These are phyloP conservation scores for Trichosporon inkin DNA, from an alignment of 1,284 basidiomycete genomes.

Conservation along the genomic window DNA sequence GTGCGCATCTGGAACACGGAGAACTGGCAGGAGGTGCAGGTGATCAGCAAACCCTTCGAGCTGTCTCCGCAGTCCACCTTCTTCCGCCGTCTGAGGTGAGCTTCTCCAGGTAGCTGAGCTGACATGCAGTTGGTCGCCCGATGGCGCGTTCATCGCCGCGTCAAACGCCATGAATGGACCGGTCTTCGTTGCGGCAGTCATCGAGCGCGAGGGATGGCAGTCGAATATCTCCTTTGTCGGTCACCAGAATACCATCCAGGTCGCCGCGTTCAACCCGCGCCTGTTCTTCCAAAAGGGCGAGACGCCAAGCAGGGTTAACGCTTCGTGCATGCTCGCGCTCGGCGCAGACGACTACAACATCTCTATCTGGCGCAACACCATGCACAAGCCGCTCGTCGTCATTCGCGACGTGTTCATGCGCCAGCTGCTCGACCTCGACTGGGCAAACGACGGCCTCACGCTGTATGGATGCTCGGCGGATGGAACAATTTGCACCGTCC, in stretches of 20 bases:
- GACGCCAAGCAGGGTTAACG: slow-evolving; percentile 30
- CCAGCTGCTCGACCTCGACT: slow-evolving; percentile 91
- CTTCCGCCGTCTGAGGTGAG: slow-evolving; percentile 81
- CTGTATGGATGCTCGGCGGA: slow-evolving; percentile 95
- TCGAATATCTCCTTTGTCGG: slow-evolving; percentile 90
- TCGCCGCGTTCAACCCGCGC: slow-evolving; percentile 88
- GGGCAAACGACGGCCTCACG: slow-evolving; percentile 87
- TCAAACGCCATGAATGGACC: slow-evolving; percentile 97
- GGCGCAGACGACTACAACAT: slow-evolving; percentile 76
- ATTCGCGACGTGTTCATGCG: slow-evolving; percentile 90
- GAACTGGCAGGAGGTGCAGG: slow-evolving; percentile 82
- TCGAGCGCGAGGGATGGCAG: slow-evolving; percentile 79
- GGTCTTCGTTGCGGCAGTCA: slow-evolving; percentile 94
- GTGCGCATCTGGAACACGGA: slow-evolving; percentile 95
- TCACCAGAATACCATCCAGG: slow-evolving; percentile 96
- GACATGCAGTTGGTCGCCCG: slow-evolving; percentile 83
- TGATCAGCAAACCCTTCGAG: slow-evolving; percentile 83
- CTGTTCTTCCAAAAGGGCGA: slow-evolving; percentile 71
- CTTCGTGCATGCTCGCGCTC: slow-evolving; percentile 66
- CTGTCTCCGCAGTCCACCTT: slow-evolving; percentile 93
- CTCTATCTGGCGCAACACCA: slow-evolving; percentile 90
- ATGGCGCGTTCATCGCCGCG: slow-evolving; percentile 94
- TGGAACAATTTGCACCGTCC: slow-evolving; percentile 83
- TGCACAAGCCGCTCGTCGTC: slow-evolving; percentile 82
- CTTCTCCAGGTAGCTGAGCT: slow-evolving; percentile 10